Evolutionary conservation across 192 early-diverging fungal species (phyloP), one percentile per base, ranked within the genome.

Genomic region (Funneliformis mosseae): DNA sequence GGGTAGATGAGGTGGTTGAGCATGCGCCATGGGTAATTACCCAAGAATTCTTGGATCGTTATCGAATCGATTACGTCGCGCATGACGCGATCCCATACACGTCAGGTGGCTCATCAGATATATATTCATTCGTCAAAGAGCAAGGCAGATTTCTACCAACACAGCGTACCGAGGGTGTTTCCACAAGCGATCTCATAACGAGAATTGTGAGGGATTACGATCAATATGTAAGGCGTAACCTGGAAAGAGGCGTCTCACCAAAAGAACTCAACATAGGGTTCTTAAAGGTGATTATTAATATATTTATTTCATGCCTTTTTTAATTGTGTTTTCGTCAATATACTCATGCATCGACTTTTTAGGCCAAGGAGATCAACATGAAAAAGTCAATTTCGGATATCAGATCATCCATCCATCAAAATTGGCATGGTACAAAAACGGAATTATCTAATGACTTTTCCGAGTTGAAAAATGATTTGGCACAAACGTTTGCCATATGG

Each of bases 171-270:
- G 94, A 94, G 48, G 93, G 93, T 61, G 87, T 94, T 0, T 93
- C 93, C 18, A 95, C 94, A 0, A 94, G 93, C 0, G 94, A 95
- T 73, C 80, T 95, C 42, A 95, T 95, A 75, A 95, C 93, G 4
- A 90, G 94, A 14, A 95, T 95, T 80, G 92, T 95, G 21, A 89
- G 91, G 68, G 93, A 95, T 80, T 95, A 95, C 82, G 94, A 95
- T 85, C 86, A 91, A 80, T 96, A 95, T 81, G 84, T 96, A 73
- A 87, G 93, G 79, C 88, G 94, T 66, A 96, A 96, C 83, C 86
- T 96, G n/a, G 94, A 95, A 84, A 89, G 94, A 66, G 94, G 94
- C 1, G 91, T 96, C 45, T 91, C 88, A 55, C 90, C 92, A 63
- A 95, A 92, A 83, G 94, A 96, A 18, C 87, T 96, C 39, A 93